phyloP scores from a whole-genome alignment of 2,329 filamentous ascomycete genomes.

The Pezicula neosporulosa region DNA sequence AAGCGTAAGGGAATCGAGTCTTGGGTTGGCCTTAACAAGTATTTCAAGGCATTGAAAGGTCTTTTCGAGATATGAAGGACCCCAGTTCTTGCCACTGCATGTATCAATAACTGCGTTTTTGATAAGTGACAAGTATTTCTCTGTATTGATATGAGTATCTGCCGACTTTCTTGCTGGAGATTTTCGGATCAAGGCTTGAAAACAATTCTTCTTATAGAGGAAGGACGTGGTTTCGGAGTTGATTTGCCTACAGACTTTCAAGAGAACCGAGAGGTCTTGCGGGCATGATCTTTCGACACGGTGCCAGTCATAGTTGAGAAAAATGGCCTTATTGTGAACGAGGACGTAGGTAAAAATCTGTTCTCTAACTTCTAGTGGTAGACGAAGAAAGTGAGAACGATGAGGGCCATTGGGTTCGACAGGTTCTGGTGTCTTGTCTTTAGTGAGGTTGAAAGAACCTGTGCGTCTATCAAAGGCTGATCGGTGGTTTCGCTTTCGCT shows the following conservation, averaged over 20 bases:
- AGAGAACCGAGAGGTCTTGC: slow-evolving; percentile 10
- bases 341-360: slow-evolving; percentile 20
- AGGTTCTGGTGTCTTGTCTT: slow-evolving; percentile 2
- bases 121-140: slow-evolving; percentile 8
- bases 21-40: slow-evolving; percentile 10
- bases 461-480: neutral
- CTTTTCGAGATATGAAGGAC: slow-evolving; percentile 14
- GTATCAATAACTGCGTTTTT: slow-evolving; percentile 17
- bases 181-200: slow-evolving; percentile 18
- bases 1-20: slow-evolving; percentile 19
- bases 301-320: slow-evolving; percentile 19
- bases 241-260: slow-evolving; percentile 19
- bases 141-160: slow-evolving; percentile 3
- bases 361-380: slow-evolving; percentile 22
- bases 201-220: slow-evolving; percentile 20
- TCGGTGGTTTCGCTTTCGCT: neutral
- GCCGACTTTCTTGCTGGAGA: neutral
- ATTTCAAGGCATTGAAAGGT: slow-evolving; percentile 11
- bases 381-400: slow-evolving; percentile 13
- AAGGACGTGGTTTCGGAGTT: slow-evolving; percentile 15
- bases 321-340: slow-evolving; percentile 14
- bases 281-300: slow-evolving; percentile 11
- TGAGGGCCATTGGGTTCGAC: slow-evolving; percentile 9
- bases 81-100: slow-evolving; percentile 13
- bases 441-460: slow-evolving; percentile 5